Conservation (phyloP, 495 filamentous ascomycete genomes). For the Penicillium ucsense region DNA sequence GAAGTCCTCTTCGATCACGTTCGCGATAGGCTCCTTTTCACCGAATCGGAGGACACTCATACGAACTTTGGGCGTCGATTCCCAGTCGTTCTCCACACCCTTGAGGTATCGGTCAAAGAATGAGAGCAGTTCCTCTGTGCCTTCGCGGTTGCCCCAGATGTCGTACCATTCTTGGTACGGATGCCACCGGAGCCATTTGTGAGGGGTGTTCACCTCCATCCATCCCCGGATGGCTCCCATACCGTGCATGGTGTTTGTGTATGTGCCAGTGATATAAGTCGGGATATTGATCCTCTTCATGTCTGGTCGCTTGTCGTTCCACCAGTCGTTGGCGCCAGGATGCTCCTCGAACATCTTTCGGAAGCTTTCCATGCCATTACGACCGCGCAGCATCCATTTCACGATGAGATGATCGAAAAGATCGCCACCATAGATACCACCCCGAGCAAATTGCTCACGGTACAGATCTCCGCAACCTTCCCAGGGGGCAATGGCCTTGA, state of each 20-base stretch:
- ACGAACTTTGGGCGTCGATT: slow-evolving; percentile 21
- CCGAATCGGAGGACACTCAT: slow-evolving; percentile 10
- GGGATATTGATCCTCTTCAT: slow-evolving; percentile 12
- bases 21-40: not conserved
- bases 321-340: slow-evolving; percentile 12
- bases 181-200: slow-evolving; percentile 2
- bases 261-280: slow-evolving; percentile 19
- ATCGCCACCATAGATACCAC: slow-evolving; percentile 18
- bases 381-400: slow-evolving; percentile 17
- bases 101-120: slow-evolving; percentile 35
- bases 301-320: slow-evolving; percentile 21
- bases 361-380: slow-evolving; percentile 21
- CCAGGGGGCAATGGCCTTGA: slow-evolving; percentile 39
- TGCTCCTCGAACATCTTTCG: slow-evolving; percentile 20
- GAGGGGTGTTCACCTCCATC: not conserved
- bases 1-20: slow-evolving; percentile 7
- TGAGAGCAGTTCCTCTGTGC: slow-evolving; percentile 20
- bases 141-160: not conserved
- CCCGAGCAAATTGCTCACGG: slow-evolving; percentile 27
- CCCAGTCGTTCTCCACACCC: slow-evolving; percentile 29
- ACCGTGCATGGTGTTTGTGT: slow-evolving; percentile 18
- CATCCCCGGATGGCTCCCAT: not conserved
- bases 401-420: slow-evolving; percentile 22
- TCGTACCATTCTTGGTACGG: slow-evolving; percentile 3
- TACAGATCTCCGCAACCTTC: slow-evolving; percentile 37